Base-by-base conservation (phyloP, 2,329 filamentous ascomycete genomes). In the Pseudogymnoascus sp. region DNA sequence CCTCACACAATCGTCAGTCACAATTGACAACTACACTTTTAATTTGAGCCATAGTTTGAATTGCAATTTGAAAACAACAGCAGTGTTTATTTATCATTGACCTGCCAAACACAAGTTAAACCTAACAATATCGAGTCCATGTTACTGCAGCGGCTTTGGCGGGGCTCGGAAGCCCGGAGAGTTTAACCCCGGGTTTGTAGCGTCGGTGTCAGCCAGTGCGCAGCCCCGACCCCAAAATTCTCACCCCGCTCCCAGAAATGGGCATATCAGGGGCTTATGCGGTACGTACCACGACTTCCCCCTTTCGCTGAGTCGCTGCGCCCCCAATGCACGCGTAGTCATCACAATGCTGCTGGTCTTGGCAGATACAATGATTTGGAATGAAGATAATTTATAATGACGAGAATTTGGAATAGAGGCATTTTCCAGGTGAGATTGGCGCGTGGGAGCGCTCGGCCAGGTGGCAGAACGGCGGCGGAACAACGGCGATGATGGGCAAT, bases 1-100 rank as follows among this genome's bases (percentile, higher is more conserved):
- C 41, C 41, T 53, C 43, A 47, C 41, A 47, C 20, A n/a, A 47
- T 47, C 15, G 41, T 47, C 41, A 47, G 15, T n/a, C 41, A 47
- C 41, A 47, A 20, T 20, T 47, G 41, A 6, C 41, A 47, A 47
- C 41, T 15, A n/a, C 41, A 47, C 2, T 6, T 15, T n/a, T 15
- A 47, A 47, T 47, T 47, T 47, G 15, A 47, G 15, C 41, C 15
- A 25, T 4, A 47, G n/a, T 47, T 47, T 47, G 20, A 20, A 47
- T 47, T n/a, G 41, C 15, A 47, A 47, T n/a, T 47, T n/a, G 15
- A 25, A 25, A 25, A 25, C 22, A 5, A 22, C 15, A 47, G 20
- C 20, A 22, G 7, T 47, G 18, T 18, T 22, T 47, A 47, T 47
- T 47, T 47, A 47, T 20, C 41, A 22, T 47, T 25, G 22, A 4